Conservation (phyloP, 2,329 filamentous ascomycete species). For the Tolypocladium paradoxum region DNA sequence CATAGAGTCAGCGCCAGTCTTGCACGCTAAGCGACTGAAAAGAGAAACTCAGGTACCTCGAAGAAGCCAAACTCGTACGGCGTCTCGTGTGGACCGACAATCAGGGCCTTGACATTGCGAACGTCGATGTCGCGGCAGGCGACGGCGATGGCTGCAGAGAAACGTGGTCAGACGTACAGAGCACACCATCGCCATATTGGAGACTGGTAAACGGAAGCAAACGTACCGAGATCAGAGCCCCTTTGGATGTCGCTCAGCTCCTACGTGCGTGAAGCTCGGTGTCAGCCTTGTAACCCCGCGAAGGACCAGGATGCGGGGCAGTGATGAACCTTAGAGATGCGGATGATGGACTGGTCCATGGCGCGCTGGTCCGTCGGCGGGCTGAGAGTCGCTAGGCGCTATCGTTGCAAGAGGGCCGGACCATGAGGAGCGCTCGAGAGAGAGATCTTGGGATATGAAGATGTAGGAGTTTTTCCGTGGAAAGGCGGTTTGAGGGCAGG, state of each 20-base stretch:
- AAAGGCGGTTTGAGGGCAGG: not conserved
- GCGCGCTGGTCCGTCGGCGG: constrained; percentile 6
- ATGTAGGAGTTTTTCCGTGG: not conserved
- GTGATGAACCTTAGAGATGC: constrained; percentile 64
- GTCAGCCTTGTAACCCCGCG: constrained; percentile 11
- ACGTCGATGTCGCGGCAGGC: constrained; percentile 83
- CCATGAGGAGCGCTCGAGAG: constrained; percentile 2
- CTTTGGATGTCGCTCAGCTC: constrained; percentile 81
- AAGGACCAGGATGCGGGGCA: constrained; percentile 13
- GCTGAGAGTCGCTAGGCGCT: constrained; percentile 1
- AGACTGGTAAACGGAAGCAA: not conserved
- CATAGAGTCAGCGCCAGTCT: not conserved
- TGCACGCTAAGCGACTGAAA: not conserved
- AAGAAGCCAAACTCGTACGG: constrained; percentile 98
- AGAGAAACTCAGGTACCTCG: constrained; percentile 49
- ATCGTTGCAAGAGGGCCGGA: not conserved
- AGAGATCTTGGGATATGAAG: not conserved
- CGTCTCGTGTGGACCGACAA: constrained; percentile 86
- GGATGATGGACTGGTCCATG: constrained; percentile 73
- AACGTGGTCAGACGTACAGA: not conserved
- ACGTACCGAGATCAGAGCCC: constrained; percentile 70
- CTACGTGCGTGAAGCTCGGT: constrained; percentile 28
- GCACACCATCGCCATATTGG: not conserved
- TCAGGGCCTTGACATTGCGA: constrained; percentile 74
- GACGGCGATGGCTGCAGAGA: constrained; percentile 62